Percentiles rank a stretch among this genome's conserved stretches.
Evolutionary conservation across 2,329 filamentous ascomycete genomes (phyloP).

Genomic region (Cercospora janseana): DNA sequence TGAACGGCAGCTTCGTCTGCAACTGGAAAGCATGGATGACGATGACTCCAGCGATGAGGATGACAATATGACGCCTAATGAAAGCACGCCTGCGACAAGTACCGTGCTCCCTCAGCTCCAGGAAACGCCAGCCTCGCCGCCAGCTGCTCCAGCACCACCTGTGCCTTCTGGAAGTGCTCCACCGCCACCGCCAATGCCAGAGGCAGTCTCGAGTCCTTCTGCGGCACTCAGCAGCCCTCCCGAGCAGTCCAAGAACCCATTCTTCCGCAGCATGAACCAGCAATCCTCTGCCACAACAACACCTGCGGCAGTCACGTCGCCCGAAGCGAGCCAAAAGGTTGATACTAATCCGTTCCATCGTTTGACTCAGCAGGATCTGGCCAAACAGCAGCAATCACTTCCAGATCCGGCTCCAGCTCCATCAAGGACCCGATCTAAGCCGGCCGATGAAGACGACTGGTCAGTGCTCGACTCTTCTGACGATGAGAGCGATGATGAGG

Average conservation of each 20-base stretch:
- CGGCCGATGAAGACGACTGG: slow-evolving; percentile 72
- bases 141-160: slow-evolving; percentile 46
- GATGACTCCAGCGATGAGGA: slow-evolving; percentile 74
- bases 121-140: slow-evolving; percentile 47
- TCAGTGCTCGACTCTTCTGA: slow-evolving; percentile 74
- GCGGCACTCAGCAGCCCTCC: slow-evolving; percentile 48
- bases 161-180: slow-evolving; percentile 13
- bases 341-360: slow-evolving; percentile 98
- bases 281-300: slow-evolving; percentile 39
- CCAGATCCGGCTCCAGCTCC: slow-evolving; percentile 49
- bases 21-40: slow-evolving; percentile 75
- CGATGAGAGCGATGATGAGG: slow-evolving; percentile 69
- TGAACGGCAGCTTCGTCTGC: slow-evolving; percentile 83
- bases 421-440: slow-evolving; percentile 55
- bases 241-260: slow-evolving; percentile 87
- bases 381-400: slow-evolving; percentile 48
- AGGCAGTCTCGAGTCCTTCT: slow-evolving; percentile 19
- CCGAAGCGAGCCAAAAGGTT: slow-evolving; percentile 42
- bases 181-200: slow-evolving; percentile 29
- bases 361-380: slow-evolving; percentile 64
- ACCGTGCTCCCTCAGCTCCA: slow-evolving; percentile 53
- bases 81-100: slow-evolving; percentile 59
- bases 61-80: slow-evolving; percentile 64
- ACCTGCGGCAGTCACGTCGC: slow-evolving; percentile 44
- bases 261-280: slow-evolving; percentile 83